Conservation (phyloP, 768 basidiomycete species). For the Xanthoconium stramineum region DNA sequence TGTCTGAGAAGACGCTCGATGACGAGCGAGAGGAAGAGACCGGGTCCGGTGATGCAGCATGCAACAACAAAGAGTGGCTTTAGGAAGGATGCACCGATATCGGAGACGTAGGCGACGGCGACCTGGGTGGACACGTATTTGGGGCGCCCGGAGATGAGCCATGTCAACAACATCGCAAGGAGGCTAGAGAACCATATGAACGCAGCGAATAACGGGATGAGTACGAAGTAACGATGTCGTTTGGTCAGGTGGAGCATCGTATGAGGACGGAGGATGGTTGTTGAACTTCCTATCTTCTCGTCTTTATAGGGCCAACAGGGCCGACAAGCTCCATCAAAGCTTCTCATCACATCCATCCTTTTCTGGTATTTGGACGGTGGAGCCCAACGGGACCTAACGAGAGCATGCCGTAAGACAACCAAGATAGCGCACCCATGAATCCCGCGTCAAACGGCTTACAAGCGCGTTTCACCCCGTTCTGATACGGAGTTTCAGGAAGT, state of each 20-base stretch:
- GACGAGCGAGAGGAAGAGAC: constrained; percentile 58
- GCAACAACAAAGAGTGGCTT: constrained; percentile 75
- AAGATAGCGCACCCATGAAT: too few relatives aligned
- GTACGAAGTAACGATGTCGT: constrained; percentile 57
- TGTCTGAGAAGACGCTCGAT: constrained; percentile 66
- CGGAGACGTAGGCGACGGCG: constrained; percentile 70
- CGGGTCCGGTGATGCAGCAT: constrained; percentile 57
- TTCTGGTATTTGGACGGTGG: too few relatives aligned
- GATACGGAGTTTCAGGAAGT: too few relatives aligned
- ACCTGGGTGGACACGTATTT: constrained; percentile 50
- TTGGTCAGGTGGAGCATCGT: constrained; percentile 16
- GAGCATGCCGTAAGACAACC: too few relatives aligned
- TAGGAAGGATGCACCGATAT: constrained; percentile 67
- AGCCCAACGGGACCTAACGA: too few relatives aligned
- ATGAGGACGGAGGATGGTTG: too few relatives aligned
- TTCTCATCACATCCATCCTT: too few relatives aligned
- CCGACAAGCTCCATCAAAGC: too few relatives aligned
- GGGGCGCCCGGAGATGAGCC: constrained; percentile 60
- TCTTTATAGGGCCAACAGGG: too few relatives aligned
- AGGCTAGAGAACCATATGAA: constrained; percentile 72
- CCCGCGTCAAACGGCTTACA: too few relatives aligned
- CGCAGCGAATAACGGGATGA: constrained; percentile 58
- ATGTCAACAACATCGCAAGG: constrained; percentile 67
- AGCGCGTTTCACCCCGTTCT: too few relatives aligned
- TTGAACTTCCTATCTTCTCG: too few relatives aligned